A percentile compares a stretch with the other conserved stretches of the same genome.
phyloP scores from a whole-genome alignment of 2,329 filamentous ascomycete species.

The Ophiostoma piceae region DNA sequence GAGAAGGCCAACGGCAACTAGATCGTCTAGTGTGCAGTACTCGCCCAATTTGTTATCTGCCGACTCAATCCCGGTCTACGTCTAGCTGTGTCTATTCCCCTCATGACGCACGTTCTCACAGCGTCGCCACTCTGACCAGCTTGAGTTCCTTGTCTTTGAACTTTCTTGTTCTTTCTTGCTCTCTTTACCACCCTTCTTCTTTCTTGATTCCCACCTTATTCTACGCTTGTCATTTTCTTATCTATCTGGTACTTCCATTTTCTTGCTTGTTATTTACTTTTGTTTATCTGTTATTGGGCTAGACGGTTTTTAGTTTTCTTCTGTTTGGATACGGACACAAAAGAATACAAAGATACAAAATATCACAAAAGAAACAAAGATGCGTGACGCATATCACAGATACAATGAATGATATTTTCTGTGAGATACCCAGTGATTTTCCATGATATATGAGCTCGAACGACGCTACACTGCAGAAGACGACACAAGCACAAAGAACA shows the following conservation, averaged over 20 bases:
- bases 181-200: not conserved
- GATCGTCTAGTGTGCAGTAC: not conserved
- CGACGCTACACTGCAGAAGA: too few relatives aligned
- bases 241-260: not conserved
- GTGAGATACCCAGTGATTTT: too few relatives aligned
- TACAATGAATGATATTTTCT: not conserved
- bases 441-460: too few relatives aligned
- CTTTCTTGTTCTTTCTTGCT: too few relatives aligned
- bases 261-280: not conserved
- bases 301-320: not conserved
- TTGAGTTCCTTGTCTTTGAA: not conserved
- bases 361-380: not conserved
- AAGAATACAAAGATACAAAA: not conserved
- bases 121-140: not conserved
- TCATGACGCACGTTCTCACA: not conserved
- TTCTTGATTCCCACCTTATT: conserved; percentile 20
- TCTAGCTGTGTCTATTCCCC: not conserved
- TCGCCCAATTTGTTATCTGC: not conserved
- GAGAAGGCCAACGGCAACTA: conserved; percentile 41
- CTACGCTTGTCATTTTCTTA: not conserved
- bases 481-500: conserved; percentile 2
- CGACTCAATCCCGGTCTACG: not conserved
- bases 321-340: not conserved
- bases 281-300: not conserved
- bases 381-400: not conserved